Percentiles rank a stretch among this genome's conserved stretches.
phyloP scores from a whole-genome alignment of 2,329 filamentous ascomycete species.

The Colletotrichum kahawae region DNA sequence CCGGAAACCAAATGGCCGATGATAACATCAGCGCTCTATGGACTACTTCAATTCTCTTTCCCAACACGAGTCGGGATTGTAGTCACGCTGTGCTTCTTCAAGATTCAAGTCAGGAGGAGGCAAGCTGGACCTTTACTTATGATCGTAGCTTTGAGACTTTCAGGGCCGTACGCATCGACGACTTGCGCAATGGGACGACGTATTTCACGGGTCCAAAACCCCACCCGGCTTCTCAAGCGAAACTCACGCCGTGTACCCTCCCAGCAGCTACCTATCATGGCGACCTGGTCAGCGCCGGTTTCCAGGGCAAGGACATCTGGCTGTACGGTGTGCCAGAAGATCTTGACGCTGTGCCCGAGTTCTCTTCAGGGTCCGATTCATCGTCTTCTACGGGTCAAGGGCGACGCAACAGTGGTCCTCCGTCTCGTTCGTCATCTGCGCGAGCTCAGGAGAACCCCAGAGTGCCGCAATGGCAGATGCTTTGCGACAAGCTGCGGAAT shows the following conservation, averaged over 20 bases:
- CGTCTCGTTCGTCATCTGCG: constrained; percentile 40
- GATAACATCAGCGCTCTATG: constrained; percentile 77
- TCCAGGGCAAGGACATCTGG: constrained; percentile 76
- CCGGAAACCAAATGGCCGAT: constrained; percentile 67
- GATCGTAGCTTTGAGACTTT: constrained; percentile 80
- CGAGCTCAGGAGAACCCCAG: constrained; percentile 40
- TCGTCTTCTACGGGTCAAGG: constrained; percentile 27
- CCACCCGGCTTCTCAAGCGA: constrained; percentile 54
- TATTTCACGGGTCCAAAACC: constrained; percentile 78
- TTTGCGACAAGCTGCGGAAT: constrained; percentile 73
- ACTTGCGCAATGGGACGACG: constrained; percentile 76
- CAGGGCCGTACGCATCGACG: constrained; percentile 76
- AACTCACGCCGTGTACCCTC: constrained; percentile 69
- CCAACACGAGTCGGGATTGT: constrained; percentile 79
- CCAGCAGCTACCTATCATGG: constrained; percentile 73
- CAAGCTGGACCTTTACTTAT: constrained; percentile 79
- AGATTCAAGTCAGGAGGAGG: constrained; percentile 65
- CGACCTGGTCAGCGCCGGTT: constrained; percentile 76
- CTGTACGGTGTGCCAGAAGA: constrained; percentile 80
- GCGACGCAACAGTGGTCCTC: constrained; percentile 47
- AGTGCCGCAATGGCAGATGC: constrained; percentile 71
- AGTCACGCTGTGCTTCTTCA: constrained; percentile 77
- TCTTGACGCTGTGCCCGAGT: constrained; percentile 64
- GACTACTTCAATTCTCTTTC: constrained; percentile 86
- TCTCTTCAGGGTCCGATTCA: constrained; percentile 32